Percentiles rank a stretch among this genome's conserved stretches.
Evolutionary conservation across 1,139 yeast genomes (phyloP).

Genomic region (Geotrichum cucujoidarum): DNA sequence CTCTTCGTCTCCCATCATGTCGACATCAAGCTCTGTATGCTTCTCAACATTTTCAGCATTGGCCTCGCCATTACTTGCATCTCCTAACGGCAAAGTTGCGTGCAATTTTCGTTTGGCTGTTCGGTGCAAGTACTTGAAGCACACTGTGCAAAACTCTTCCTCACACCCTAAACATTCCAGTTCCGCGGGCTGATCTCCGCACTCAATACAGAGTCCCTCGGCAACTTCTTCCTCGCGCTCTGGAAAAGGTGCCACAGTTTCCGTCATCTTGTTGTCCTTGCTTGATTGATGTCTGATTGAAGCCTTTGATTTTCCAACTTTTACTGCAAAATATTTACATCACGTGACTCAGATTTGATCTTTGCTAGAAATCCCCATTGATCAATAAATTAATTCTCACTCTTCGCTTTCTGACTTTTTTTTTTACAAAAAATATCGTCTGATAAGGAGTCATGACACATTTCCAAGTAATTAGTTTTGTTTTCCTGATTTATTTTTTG

Average conservation of each 20-base stretch:
- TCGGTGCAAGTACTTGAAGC: constrained; percentile 59
- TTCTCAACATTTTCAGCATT: not conserved
- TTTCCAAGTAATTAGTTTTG: too few species aligned
- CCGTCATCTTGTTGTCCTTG: too few species aligned
- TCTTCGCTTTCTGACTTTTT: too few species aligned
- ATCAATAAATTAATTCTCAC: too few species aligned
- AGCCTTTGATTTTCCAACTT: too few species aligned
- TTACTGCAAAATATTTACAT: too few species aligned
- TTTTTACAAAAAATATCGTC: too few species aligned
- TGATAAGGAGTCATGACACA: too few species aligned
- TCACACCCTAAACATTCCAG: constrained; percentile 53
- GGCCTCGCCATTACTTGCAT: not conserved
- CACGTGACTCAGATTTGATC: too few species aligned
- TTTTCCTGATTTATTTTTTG: too few species aligned
- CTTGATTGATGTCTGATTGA: too few species aligned
- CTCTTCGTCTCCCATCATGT: not conserved
- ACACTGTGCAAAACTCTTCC: constrained; percentile 61
- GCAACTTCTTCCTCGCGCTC: not conserved
- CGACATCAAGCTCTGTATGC: not conserved
- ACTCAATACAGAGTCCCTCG: constrained; percentile 50
- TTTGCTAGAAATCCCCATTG: too few species aligned
- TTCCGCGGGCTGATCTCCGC: constrained; percentile 65
- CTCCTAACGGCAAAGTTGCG: not conserved
- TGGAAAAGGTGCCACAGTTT: not conserved
- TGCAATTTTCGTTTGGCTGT: constrained; percentile 43